These are phyloP conservation scores for Pseudozyma hubeiensis DNA, from an alignment of 1,284 basidiomycete genomes.

Conservation along the genomic window DNA sequence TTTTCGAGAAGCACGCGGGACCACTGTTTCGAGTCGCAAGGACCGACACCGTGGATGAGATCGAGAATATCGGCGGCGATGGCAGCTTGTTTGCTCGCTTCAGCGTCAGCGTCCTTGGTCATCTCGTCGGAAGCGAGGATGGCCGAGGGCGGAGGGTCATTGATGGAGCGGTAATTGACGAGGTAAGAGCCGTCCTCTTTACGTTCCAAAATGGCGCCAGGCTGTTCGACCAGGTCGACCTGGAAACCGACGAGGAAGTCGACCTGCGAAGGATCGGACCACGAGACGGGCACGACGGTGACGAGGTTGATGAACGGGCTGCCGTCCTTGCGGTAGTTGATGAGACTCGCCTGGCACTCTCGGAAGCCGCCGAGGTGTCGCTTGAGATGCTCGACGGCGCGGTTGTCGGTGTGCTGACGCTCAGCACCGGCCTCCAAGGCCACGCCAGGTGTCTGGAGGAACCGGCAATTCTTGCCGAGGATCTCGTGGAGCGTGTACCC, in stretches of 20 bases:
- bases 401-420: conserved; percentile 77
- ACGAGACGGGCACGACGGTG: conserved; percentile 64
- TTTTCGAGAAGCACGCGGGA: conserved; percentile 60
- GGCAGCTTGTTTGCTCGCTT: conserved; percentile 47
- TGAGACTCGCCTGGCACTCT: conserved; percentile 81
- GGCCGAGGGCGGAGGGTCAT: conserved; percentile 44
- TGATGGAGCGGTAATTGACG: conserved; percentile 61
- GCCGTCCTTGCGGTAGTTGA: conserved; percentile 89
- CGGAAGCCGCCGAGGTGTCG: conserved; percentile 39
- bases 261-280: conserved; percentile 77
- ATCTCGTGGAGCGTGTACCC: conserved; percentile 77
- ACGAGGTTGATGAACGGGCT: conserved; percentile 76
- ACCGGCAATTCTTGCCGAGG: conserved; percentile 66
- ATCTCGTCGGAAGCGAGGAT: conserved; percentile 31
- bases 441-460: conserved; percentile 80
- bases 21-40: conserved; percentile 57
- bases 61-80: conserved; percentile 51
- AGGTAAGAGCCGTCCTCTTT: conserved; percentile 59
- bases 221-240: conserved; percentile 84
- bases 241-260: conserved; percentile 90
- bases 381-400: conserved; percentile 74
- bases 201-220: conserved; percentile 78
- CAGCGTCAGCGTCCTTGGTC: conserved; percentile 43
- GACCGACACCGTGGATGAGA: conserved; percentile 45
- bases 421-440: conserved; percentile 76